Base-by-base conservation (phyloP, 129 eudicot genomes). In the Helianthus tuberosus region DNA sequence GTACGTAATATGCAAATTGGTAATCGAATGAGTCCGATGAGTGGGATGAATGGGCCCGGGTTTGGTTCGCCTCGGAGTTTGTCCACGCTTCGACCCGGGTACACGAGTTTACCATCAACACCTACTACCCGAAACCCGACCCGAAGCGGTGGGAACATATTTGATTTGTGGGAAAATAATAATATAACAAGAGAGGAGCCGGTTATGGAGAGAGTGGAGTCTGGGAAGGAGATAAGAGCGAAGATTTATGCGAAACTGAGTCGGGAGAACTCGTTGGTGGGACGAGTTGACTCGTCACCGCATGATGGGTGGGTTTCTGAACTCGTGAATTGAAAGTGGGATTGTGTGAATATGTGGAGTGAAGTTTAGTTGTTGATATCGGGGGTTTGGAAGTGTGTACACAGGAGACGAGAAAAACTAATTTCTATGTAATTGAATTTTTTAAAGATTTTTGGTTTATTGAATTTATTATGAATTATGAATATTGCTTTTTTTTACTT, bases 191-290 rank as follows among this genome's bases (percentile, higher is more conserved):
- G 64, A 10, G 98, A 93, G 71, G 98, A 91, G 75, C 89, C 87
- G 4, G 78, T 43, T 7, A 91, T 95, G 99, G 99, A 95, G 74
- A 35, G 99, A 12, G 99, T 95, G 7, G 99, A 95, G 71, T 91
- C 97, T 0, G 99, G 99, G 6, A 83, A 84, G 65, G 92, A 80
- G 8, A 65, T 95, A 0, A 74, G 99, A n/a, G 99, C 92, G 0
- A 87, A 67, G 75, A 87, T 95, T 6, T 95, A 90, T 46, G 93
- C 88, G 20, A 95, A 91, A 74, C 90, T 95, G 20, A 81, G 92
- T 11, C 76, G 60, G 62, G 99, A 91, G 74, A 95, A 91, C 86
- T 83, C 96, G 69, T 50, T 93, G 71, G 86, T 58, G 32, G 88
- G 77, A 5, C 84, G 98, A 43, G 82, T 65, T 12, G 83, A 79